Percentiles rank a stretch among this genome's conserved stretches.
These are phyloP conservation scores for Gnaphalium uliginosum DNA, from an alignment of 129 eudicot genomes.

Conservation along the genomic window DNA sequence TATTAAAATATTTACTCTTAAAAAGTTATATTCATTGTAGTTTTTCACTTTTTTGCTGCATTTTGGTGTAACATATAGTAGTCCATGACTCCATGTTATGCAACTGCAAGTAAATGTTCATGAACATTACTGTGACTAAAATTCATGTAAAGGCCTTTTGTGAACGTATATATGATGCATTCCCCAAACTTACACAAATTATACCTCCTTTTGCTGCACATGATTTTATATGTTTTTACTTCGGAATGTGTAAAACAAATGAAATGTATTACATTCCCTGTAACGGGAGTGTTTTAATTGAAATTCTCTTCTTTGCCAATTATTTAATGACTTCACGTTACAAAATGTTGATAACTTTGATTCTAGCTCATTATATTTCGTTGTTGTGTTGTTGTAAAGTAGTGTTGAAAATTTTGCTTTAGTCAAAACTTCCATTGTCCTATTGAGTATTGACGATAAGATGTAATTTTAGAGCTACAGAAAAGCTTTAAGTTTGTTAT, in stretches of 20 bases:
- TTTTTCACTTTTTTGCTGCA: slow-evolving; percentile 12
- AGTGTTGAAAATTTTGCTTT: neutral
- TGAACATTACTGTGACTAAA: neutral
- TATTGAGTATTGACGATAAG: neutral
- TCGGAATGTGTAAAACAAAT: neutral
- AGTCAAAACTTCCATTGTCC: neutral
- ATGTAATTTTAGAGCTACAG: slow-evolving; percentile 6
- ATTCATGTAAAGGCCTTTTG: neutral
- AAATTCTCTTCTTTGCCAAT: neutral
- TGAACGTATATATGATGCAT: neutral
- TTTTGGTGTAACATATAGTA: neutral
- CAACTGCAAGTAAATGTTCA: neutral
- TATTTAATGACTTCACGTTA: neutral
- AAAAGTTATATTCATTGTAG: neutral
- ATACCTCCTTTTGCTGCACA: neutral
- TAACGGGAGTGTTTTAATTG: neutral
- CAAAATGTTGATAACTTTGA: neutral
- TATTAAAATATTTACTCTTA: neutral
- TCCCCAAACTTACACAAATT: neutral
- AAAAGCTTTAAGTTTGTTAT: neutral
- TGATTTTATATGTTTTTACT: neutral
- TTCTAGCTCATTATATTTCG: neutral
- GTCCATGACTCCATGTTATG: neutral
- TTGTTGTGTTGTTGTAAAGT: neutral
- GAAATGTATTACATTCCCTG: neutral